phyloP scores from a whole-genome alignment of 2,329 filamentous ascomycete species.

The Ophiostoma fasciatum region DNA sequence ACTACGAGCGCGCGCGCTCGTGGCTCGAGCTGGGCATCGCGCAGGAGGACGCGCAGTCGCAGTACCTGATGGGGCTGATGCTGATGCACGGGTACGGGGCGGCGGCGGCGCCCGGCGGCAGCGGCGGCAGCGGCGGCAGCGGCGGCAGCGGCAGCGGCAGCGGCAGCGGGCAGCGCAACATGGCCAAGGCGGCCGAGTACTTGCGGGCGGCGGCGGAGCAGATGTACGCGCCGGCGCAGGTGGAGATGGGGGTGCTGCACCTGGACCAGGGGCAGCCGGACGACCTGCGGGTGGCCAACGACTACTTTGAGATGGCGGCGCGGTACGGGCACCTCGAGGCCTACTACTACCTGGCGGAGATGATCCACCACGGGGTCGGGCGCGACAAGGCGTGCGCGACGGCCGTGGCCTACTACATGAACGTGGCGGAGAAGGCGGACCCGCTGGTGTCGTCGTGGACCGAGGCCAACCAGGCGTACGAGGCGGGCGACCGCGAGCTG shows the following conservation, averaged over 20 bases:
- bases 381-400: slow-evolving; percentile 64
- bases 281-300: slow-evolving; percentile 62
- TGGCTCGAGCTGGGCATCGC: slow-evolving; percentile 74
- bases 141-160: too few species aligned
- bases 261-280: slow-evolving; percentile 61
- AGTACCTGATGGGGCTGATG: slow-evolving; percentile 74
- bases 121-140: too few species aligned
- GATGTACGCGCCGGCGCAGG: slow-evolving; percentile 66
- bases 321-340: slow-evolving; percentile 75
- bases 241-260: slow-evolving; percentile 69
- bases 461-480: slow-evolving; percentile 73
- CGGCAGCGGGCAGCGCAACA: slow-evolving; percentile 44
- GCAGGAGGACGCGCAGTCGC: slow-evolving; percentile 67
- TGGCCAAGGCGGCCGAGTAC: slow-evolving; percentile 56
- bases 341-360: slow-evolving; percentile 82
- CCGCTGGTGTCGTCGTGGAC: slow-evolving; percentile 61
- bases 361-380: slow-evolving; percentile 67
- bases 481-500: slow-evolving; percentile 61
- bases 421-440: slow-evolving; percentile 59
- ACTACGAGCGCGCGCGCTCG: slow-evolving; percentile 56
- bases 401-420: slow-evolving; percentile 71
- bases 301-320: slow-evolving; percentile 78
- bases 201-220: slow-evolving; percentile 71
- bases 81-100: slow-evolving; percentile 64
- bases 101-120: too few species aligned